Evolutionary conservation across 2,329 filamentous ascomycete genomes (phyloP).

Genomic region (Aspergillus sclerotialis): DNA sequence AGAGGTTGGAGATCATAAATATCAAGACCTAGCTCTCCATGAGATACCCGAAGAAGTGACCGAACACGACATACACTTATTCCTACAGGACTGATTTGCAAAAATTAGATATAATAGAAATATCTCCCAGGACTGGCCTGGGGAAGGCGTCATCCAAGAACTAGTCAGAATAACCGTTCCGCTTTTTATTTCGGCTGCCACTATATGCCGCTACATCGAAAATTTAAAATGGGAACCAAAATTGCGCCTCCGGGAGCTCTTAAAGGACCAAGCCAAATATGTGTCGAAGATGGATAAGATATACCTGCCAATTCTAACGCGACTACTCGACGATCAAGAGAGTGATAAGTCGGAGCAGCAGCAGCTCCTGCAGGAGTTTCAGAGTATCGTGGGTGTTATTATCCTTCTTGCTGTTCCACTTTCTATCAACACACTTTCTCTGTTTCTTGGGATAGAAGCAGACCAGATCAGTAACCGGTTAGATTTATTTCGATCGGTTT

Average conservation of each 20-base stretch:
- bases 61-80: conserved; percentile 14
- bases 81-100: conserved; percentile 9
- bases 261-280: conserved; percentile 4
- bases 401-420: conserved; percentile 15
- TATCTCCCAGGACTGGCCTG: conserved; percentile 6
- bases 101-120: conserved; percentile 3
- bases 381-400: conserved; percentile 15
- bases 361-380: conserved; percentile 10
- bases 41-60: conserved; percentile 14
- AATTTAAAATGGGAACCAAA: conserved; percentile 3
- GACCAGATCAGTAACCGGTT: conserved; percentile 6
- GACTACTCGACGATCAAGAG: conserved; percentile 6
- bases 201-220: conserved; percentile 3
- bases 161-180: conserved; percentile 4
- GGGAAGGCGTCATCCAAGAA: background rate
- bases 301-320: conserved; percentile 15
- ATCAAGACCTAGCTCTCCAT: conserved; percentile 16
- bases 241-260: conserved; percentile 5
- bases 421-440: conserved; percentile 9
- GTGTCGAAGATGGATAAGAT: conserved; percentile 14
- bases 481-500: conserved; percentile 14
- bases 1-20: conserved; percentile 7
- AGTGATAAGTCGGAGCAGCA: conserved; percentile 5
- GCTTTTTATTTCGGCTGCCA: conserved; percentile 7
- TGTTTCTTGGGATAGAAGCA: conserved; percentile 7